Evolutionary conservation across 2,329 filamentous ascomycete species (phyloP), one percentile per base, ranked within the genome.

Genomic region (Proliferodiscus dingleyae): DNA sequence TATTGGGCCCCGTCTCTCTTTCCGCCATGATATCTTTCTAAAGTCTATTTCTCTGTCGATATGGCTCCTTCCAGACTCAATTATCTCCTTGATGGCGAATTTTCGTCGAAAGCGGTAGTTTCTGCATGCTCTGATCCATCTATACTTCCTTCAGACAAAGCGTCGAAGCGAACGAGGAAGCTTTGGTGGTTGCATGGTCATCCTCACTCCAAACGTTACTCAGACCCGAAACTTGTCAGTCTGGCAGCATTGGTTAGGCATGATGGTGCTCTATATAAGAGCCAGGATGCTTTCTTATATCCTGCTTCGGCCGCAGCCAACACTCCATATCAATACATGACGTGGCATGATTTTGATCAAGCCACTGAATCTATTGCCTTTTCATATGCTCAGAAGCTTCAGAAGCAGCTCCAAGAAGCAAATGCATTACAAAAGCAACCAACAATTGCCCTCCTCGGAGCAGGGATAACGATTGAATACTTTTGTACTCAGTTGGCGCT

Each of bases 111-210:
- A 37, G 9, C 23, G n/a, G n/a, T n/a, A 3, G 18, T 43, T 28
- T 32, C 33, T n/a, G 41, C 46, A 15, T 61, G 59, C 47, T 60
- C 58, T 15, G 59, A 62, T 37, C 51, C 57, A 10, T 52, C 50
- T 4, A 56, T 64, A 19, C 40, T 61, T 37, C 56, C 55, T 11
- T 53, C 58, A 29, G 44, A 51, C 5, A 41, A 52, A 21, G 56
- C 57, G 8, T 53, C 58, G 10, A 52, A 53, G 37, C 50, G 50
- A 34, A 49, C 51, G 2, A 58, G 54, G 37, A 54, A 60, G 9
- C 50, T 62, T n/a, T 64, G 61, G 61, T 57, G 50, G 46, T 44
- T 61, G 13, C 61, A 64, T 48, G 62, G 62, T 4, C 53, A 62
- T 42, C 59, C 58, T 41, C 59, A 61, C 45, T 60, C 55, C 9